Evolutionary conservation across 1,284 basidiomycete species (phyloP), one percentile per base, ranked within the genome.

Genomic region (Trichosporon asahii): DNA sequence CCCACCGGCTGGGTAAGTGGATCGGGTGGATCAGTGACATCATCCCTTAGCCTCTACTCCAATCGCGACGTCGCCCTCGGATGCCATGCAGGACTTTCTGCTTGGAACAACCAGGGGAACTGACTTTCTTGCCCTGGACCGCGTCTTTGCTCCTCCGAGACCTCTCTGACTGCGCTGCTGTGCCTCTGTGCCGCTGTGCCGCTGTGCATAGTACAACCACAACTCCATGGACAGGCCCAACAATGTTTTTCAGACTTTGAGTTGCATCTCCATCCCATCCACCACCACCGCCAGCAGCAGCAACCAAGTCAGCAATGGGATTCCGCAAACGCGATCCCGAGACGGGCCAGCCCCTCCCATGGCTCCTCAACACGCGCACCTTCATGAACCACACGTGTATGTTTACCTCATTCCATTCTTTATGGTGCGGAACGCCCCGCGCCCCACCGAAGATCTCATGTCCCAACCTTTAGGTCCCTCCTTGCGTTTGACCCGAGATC

Each of bases 361-460:
- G 27, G 23, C 23, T 74, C 63, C 76, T 81, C 65, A 80, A 81
- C 72, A 78, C 78, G 11, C 72, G 77, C n/a, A 78, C 75, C 3
- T 66, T 79, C 3, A 69, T 76, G 18, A 79, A 80, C 2, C 82
- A 82, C 67, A 65, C 82, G 14, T 77, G 80, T 82, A 68, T 69
- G 79, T 75, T 14, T 57, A 46, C n/a, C 49, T 53, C 49, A 9
- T 12, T 53, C 49, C 49, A 25, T 12, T 53, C 23, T 53, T 53
- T 53, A 2, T n/a, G 29, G 14, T 12, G 27, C 18, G n/a, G 35
- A 33, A 23, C 68, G 40, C 21, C 29, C 29, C 31, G 31, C 31
- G 31, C 31, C 31, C 31, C 31, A 9, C 31, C 31, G 49, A 53
- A 11, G 21, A 53, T 53, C 23, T 14, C 44, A 46, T 46, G 44